phyloP scores from a whole-genome alignment of 1,139 yeast species.

The Scheffersomyces lignicola region DNA sequence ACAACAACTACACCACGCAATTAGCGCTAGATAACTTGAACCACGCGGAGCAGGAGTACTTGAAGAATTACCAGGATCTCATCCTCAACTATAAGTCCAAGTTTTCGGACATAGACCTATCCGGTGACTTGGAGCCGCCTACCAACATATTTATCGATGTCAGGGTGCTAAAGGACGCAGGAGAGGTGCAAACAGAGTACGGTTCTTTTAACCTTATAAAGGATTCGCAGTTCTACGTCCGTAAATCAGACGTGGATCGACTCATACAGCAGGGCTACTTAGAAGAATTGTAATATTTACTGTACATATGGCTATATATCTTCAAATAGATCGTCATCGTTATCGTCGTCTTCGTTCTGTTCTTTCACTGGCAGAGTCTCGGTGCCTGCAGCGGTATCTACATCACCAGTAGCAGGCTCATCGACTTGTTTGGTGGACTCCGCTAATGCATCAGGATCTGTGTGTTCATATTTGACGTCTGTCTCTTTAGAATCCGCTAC shows the following conservation, averaged over 20 bases:
- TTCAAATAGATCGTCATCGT: conserved; percentile 13
- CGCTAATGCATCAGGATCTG: conserved; percentile 6
- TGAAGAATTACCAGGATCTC: conserved; percentile 67
- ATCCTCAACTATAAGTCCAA: conserved; percentile 75
- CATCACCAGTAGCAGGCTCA: conserved; percentile 4
- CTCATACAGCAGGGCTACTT: conserved; percentile 92
- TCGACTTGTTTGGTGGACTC: background rate
- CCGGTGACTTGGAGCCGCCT: conserved; percentile 90
- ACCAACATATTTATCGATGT: conserved; percentile 90
- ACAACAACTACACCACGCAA: conserved; percentile 26
- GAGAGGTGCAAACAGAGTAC: conserved; percentile 95
- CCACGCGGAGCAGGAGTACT: conserved; percentile 80
- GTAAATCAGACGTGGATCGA: conserved; percentile 92
- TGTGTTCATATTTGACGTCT: conserved; percentile 2
- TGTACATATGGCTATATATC: conserved; percentile 7
- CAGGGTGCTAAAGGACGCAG: conserved; percentile 89
- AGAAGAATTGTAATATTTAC: conserved; percentile 55
- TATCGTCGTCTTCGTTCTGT: conserved; percentile 6
- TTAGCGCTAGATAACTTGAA: conserved; percentile 54
- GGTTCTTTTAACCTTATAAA: conserved; percentile 95
- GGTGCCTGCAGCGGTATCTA: background rate
- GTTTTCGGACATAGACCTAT: conserved; percentile 81
- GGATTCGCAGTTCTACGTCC: conserved; percentile 90
- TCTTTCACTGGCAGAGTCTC: conserved; percentile 6
- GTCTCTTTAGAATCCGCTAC: conserved; percentile 5